Base-by-base conservation (phyloP, 2,329 filamentous ascomycete genomes). In the Phyllosticta citribraziliensis region DNA sequence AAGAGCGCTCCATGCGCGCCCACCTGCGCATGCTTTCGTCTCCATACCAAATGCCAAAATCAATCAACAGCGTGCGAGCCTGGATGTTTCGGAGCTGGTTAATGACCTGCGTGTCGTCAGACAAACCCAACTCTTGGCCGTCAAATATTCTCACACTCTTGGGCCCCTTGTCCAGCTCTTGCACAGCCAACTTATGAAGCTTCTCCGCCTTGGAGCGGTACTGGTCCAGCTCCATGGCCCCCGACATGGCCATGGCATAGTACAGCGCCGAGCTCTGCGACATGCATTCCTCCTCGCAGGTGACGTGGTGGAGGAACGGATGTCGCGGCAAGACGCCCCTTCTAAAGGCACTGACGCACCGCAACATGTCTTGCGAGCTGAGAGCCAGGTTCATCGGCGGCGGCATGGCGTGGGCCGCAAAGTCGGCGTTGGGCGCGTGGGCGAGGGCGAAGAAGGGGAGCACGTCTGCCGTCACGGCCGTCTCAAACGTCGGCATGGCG, bases 41-140 rank as follows among this genome's bases (percentile, higher is more conserved):
- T 25, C 60, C 60, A 20, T 62, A 58, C 60, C 60, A 62, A 5
- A 55, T 52, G 9, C 55, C 60, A 22, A 62, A 62, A 1, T 62
- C 60, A 11, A 62, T 58, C 19, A 62, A 51, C 12, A 62, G 52
- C 8, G 54, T 55, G 11, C 33, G 40, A 20, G 60, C 60, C 19
- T 62, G 60, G 19, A 62, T 22, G 20, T 51, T 22, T 14, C 33
- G 51, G 20, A 62, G 55, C n/a, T 27, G 40, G 2, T 22, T 11
- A 12, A 53, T 35, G 55, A 27, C 24, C 60, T 62, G 33, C 1
- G 5, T 1, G 3, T 1, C 8, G 6, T 61, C 19, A 61, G 59
- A 3, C 20, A 17, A 5, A 2, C 17, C 8, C 9, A 8, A 6
- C 4, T 19, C 19, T 5, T 51, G n/a, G 10, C 11, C 14, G 5